Base-by-base conservation (phyloP, 1,139 yeast species). In the Suhomyces coccinellae region DNA sequence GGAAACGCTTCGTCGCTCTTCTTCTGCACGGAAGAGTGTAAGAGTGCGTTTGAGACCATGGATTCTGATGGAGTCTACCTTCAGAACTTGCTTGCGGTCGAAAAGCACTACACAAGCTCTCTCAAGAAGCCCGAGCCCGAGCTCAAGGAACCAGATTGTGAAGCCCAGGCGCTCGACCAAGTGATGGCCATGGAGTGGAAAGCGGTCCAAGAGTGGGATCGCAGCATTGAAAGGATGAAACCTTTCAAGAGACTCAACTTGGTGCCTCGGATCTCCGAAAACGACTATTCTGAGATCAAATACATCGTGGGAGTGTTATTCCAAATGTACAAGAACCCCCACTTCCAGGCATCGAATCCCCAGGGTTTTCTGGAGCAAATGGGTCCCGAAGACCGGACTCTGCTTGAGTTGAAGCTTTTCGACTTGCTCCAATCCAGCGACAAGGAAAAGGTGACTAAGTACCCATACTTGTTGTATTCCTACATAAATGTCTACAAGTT, bases 361-460 rank as follows among this genome's bases (percentile, higher is more conserved):
- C 28, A 45, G 8, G 43, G 49, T 36, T 17, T 40, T 20, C 28
- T 53, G 4, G 29, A 43, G 6, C 51, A 58, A 0, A 30, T 56
- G 43, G 32, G 42, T 6, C 31, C 36, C 16, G 47, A 40, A 10
- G 58, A 58, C 13, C 43, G 44, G 4, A 40, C 44, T 6, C 45
- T 46, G 28, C 47, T 56, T 17, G 75, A 70, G 44, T 39, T 61
- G 14, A 42, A 51, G 17, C 52, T 65, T n/a, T 83, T 82, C 52
- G 57, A 68, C 10, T 51, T 59, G 9, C 66, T 84, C 10, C 87
- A 83, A 54, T 76, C 85, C 0, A 80, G 80, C 50, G 88, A 83
- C 53, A 47, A 61, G 2, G 73, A 70, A 31, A 82, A 80, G 55
- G 69, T 80, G 5, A 47, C 58, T 17, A 67, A 63, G 48, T 82